These are phyloP conservation scores for Elsinoe arachidis DNA, from an alignment of 2,329 filamentous ascomycete genomes.

Conservation along the genomic window DNA sequence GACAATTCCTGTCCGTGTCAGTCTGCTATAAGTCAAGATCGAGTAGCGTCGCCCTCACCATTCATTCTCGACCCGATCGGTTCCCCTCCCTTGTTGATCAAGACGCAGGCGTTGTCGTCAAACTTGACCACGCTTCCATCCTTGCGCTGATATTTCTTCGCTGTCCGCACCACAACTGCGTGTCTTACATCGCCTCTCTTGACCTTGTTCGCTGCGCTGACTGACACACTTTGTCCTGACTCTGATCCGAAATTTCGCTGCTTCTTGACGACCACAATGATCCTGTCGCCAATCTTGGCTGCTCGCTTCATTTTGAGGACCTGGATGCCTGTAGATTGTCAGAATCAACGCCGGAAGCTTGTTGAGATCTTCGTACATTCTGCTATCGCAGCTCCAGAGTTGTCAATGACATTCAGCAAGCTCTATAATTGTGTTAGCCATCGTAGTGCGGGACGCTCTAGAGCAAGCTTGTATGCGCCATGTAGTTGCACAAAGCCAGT, in stretches of 20 bases:
- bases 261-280: conserved; percentile 96
- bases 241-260: conserved; percentile 70
- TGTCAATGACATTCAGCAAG: conserved; percentile 99
- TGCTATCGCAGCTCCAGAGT: conserved; percentile 93
- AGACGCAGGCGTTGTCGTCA: conserved; percentile 95
- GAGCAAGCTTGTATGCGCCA: neutral
- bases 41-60: conserved; percentile 38
- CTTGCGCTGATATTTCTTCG: conserved; percentile 73
- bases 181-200: conserved; percentile 93
- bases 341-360: neutral
- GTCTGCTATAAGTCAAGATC: neutral
- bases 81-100: conserved; percentile 94
- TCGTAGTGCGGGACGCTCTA: too few species aligned
- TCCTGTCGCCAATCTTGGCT: conserved; percentile 92
- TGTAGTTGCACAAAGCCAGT: neutral
- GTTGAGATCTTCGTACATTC: conserved; percentile 53
- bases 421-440: conserved; percentile 49
- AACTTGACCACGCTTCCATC: conserved; percentile 90
- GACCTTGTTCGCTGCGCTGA: conserved; percentile 78
- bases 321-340: conserved; percentile 47
- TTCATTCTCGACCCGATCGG: conserved; percentile 89
- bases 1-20: conserved; percentile 56
- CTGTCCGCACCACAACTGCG: conserved; percentile 86
- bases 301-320: conserved; percentile 83
- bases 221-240: conserved; percentile 61